These are phyloP conservation scores for Elongisporangium senticosum DNA, from an alignment of 352 stramenopile genomes.

Conservation along the genomic window DNA sequence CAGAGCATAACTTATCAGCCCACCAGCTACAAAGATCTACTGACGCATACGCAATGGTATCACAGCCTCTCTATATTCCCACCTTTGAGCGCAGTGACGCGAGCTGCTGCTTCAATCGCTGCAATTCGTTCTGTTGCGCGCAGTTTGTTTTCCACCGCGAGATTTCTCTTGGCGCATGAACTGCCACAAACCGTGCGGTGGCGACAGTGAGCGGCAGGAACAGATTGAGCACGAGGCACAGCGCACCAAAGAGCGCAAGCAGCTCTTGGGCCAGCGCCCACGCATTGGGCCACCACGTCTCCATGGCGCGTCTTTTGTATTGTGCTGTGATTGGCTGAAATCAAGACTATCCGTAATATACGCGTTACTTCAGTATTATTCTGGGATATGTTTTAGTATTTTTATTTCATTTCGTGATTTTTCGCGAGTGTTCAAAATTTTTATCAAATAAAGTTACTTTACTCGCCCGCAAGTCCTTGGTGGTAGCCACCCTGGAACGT, in stretches of 20 bases:
- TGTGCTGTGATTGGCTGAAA: too few relatives aligned
- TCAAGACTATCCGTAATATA: too few relatives aligned
- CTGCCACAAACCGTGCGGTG: conserved; percentile 18
- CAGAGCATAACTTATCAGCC: background rate
- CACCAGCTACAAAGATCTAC: background rate
- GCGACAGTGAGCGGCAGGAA: conserved; percentile 24
- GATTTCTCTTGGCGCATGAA: conserved; percentile 31
- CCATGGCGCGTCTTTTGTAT: too few relatives aligned
- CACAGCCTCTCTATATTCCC: background rate
- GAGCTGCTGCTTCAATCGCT: conserved; percentile 25
- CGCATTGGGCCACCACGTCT: conserved; percentile 1
- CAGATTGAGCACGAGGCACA: conserved; percentile 38
- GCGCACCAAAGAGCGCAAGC: conserved; percentile 38
- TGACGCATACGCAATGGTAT: background rate
- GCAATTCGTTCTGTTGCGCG: conserved; percentile 33
- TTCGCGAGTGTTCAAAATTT: conserved; percentile 2
- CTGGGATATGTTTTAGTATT: background rate
- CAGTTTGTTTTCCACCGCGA: conserved; percentile 28
- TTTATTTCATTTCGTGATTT: conserved; percentile 4
- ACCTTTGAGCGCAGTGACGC: conserved; percentile 1
- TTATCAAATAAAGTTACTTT: too few relatives aligned
- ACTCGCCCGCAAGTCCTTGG: conserved; percentile 23
- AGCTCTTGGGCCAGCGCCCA: conserved; percentile 24
- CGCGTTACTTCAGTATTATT: too few relatives aligned
- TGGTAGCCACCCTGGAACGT: conserved; percentile 85